Conservation (phyloP, 768 basidiomycete genomes). For the Lactarius pseudohatsudake region DNA sequence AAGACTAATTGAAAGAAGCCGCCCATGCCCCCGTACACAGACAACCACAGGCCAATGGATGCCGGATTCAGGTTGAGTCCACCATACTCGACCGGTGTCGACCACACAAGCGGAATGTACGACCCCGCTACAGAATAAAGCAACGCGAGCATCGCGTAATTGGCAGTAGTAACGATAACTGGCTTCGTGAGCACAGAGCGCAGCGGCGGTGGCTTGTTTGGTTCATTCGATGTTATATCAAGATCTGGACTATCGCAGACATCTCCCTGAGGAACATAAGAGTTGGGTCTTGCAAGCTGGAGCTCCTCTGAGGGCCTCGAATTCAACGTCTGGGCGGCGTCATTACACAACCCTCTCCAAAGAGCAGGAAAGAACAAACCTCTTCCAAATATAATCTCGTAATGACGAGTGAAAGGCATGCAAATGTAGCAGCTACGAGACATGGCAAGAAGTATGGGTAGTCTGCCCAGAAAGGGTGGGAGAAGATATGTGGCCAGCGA, state of each 20-base stretch:
- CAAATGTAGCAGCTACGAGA: not conserved
- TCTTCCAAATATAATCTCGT: not conserved
- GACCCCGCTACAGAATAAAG: slow-evolving; percentile 41
- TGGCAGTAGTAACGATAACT: slow-evolving; percentile 43
- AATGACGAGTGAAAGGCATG: not conserved
- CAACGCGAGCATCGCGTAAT: slow-evolving; percentile 44
- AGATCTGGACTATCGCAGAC: not conserved
- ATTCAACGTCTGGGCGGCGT: not conserved
- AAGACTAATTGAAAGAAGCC: slow-evolving; percentile 41
- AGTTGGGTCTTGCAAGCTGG: not conserved
- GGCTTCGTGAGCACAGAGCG: slow-evolving; percentile 25
- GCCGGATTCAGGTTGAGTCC: slow-evolving; percentile 39
- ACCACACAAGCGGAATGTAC: slow-evolving; percentile 47
- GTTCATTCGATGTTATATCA: not conserved
- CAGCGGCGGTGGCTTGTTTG: slow-evolving; percentile 34
- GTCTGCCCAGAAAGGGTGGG: slow-evolving; percentile 27
- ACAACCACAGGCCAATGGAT: slow-evolving; percentile 40
- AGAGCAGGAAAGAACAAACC: not conserved
- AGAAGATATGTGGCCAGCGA: slow-evolving; percentile 25
- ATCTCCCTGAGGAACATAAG: not conserved
- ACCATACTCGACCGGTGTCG: slow-evolving; percentile 31
- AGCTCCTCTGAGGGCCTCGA: not conserved
- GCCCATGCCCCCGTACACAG: slow-evolving; percentile 37
- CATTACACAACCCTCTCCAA: not conserved
- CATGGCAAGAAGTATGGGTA: slow-evolving; percentile 33